These are phyloP conservation scores for Parascedosporium putredinis DNA, from an alignment of 2,329 filamentous ascomycete genomes.

Conservation along the genomic window DNA sequence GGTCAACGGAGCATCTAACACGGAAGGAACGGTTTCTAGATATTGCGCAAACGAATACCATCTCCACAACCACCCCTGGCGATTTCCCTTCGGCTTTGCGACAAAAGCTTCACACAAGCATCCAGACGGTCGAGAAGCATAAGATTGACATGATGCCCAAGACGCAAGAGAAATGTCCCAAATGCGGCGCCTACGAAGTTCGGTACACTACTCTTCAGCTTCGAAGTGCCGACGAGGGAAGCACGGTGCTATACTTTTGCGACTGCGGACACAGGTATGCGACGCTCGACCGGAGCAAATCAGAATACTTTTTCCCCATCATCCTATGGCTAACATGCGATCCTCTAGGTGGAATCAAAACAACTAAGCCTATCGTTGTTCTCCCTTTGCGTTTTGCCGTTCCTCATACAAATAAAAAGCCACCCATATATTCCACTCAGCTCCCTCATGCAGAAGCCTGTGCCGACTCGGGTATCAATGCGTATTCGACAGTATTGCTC, in stretches of 20 bases:
- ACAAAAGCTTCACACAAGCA: conserved; percentile 71
- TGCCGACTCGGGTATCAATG: conserved; percentile 62
- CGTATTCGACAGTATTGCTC: conserved; percentile 81
- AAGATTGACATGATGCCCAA: conserved; percentile 64
- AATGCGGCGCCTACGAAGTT: conserved; percentile 75
- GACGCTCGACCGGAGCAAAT: no score
- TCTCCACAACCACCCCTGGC: conserved; percentile 75
- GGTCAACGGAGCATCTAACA: background rate
- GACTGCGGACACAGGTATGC: conserved; percentile 77
- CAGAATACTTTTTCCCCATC: no score
- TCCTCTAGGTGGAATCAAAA: conserved; percentile 45
- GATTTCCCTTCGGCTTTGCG: conserved; percentile 87
- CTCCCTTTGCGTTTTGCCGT: background rate
- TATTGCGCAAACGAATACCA: conserved; percentile 62
- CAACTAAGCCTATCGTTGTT: conserved; percentile 34
- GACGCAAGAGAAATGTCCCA: conserved; percentile 61
- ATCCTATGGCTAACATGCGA: conserved; percentile 18
- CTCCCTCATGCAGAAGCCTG: conserved; percentile 5
- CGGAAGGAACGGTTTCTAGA: conserved; percentile 38
- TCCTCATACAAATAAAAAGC: conserved; percentile 27
- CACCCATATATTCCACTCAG: background rate
- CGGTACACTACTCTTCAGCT: conserved; percentile 78
- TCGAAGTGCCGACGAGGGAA: conserved; percentile 88
- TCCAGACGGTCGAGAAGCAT: conserved; percentile 69
- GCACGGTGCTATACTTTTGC: conserved; percentile 83